These are phyloP conservation scores for Piper longum DNA, from an alignment of 164 flowering plant genomes.

Conservation along the genomic window DNA sequence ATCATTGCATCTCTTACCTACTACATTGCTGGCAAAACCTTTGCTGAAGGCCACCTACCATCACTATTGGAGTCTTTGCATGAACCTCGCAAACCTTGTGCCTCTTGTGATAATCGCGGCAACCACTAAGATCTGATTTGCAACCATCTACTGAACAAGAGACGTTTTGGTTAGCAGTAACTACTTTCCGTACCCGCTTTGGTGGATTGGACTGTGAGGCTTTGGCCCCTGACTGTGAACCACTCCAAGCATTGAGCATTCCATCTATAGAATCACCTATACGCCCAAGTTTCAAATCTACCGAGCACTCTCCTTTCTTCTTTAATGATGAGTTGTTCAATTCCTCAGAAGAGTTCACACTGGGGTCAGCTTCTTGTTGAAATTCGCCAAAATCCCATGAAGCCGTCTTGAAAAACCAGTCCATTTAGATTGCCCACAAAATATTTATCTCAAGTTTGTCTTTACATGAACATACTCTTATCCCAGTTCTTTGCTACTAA, in stretches of 20 bases:
- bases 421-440: slow-evolving; percentile 25
- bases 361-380: neutral
- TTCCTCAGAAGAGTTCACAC: neutral
- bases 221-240: slow-evolving; percentile 12
- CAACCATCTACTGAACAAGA: slow-evolving; percentile 77
- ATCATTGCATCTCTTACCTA: slow-evolving; percentile 26
- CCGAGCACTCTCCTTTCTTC: slow-evolving; percentile 26
- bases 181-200: slow-evolving; percentile 44
- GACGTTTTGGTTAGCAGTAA: slow-evolving; percentile 23
- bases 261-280: slow-evolving; percentile 35
- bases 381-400: slow-evolving; percentile 20
- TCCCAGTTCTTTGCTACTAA: neutral
- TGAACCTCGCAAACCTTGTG: slow-evolving; percentile 84
- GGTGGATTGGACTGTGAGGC: slow-evolving; percentile 24
- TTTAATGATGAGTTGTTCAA: slow-evolving; percentile 10
- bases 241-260: slow-evolving; percentile 14
- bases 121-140: slow-evolving; percentile 55
- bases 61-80: slow-evolving; percentile 60
- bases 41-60: slow-evolving; percentile 52
- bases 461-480: neutral
- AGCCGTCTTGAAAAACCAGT: slow-evolving; percentile 46
- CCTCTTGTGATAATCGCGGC: slow-evolving; percentile 71
- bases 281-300: slow-evolving; percentile 19
- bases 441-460: slow-evolving; percentile 1
- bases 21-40: slow-evolving; percentile 90